Base-by-base conservation (phyloP, 768 basidiomycete species). In the Neoboletus magnificus region DNA sequence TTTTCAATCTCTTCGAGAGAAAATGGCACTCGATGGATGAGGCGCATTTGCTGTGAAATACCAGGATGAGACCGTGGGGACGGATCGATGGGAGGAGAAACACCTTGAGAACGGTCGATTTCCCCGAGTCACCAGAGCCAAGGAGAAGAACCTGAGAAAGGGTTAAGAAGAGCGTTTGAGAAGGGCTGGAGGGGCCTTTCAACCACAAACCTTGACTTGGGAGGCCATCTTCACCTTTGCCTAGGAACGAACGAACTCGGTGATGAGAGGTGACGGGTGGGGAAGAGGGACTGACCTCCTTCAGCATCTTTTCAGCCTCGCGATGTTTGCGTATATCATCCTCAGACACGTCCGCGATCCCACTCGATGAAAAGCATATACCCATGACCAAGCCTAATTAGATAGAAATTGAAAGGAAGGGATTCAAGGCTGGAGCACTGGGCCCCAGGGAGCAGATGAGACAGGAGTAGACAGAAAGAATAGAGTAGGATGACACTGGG, bases 41-140 rank as follows among this genome's bases (percentile, higher is more conserved):
- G 77, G 37, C 94, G 86, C 95, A 98, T 98, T 87, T 98, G 94
- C 89, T 94, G 56, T 22, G 23, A 3, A 42, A 45, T 36, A 27
- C 18, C 6, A 9, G 25, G 15, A 43, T 62, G 44, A 64, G 52
- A 41, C n/a, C 23, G 32, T 12, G 40, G 9, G 15, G 15, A 48
- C 5, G 18, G 5, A 4, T 1, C 10, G 10, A 36, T 23, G n/a
- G n/a, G 41, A n/a, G 23, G 20, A 16, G 29, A 55, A 47, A 33
- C 68, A 87, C 88, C 79, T 93, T 94, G 70, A 94, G 80, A 65
- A 97, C 81, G 10, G 94, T 97, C 7, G 89, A 91, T 73, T 97
- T 98, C 23, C 94, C 94, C 32, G 88, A 91, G 68, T 96, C 94
- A 29, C 94, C 94, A 41, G 94, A 94, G 41, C 94, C 94, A 37